Base-by-base conservation (phyloP, 768 basidiomycete species). In the Lentinus brumalis region DNA sequence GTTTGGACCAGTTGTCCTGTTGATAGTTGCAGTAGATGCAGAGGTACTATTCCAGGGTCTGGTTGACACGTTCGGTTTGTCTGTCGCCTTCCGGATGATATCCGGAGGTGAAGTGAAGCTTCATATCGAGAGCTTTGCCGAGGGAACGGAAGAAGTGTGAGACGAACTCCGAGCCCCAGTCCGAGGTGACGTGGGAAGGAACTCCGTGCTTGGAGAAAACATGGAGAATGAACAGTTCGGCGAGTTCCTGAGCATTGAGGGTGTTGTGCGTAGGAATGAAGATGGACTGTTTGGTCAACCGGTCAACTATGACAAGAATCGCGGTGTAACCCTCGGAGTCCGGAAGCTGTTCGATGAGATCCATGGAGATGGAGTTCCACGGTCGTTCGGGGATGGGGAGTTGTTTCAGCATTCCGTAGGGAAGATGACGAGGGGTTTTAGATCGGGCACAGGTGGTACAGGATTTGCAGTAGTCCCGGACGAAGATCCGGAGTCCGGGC, bases 1-100 rank as follows among this genome's bases (percentile, higher is more conserved):
- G 72, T 18, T 76, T 72, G 2, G 71, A 71, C 78, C 78, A 80
- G 53, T 80, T 68, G 53, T 79, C 75, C 55, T 80, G 80, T 26
- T 78, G 73, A 39, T 77, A 76, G 1, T 67, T 72, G 51, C 56
- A 65, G 51, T 74, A 78, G 18, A 69, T 61, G 14, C 70, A 69
- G 4, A 82, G 69, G 56, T 78, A 78, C 0, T 66, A 61, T 51
- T 79, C 75, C 14, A 79, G 66, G 7, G 67, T 72, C 62, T 77
- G 72, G 53, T 78, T 80, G 18, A 66, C 67, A 15, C 71, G 62
- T 65, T 78, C 77, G 0, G 75, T 77, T 18, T 67, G 71, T 58
- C 75, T 69, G 56, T 81, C 75, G 1, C 76, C 74, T 63, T 81
- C 72, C 0, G 78, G 79, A 53, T 82, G 81, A 60, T 76, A 81